Base-by-base conservation (phyloP, 805 yeast genomes). In the Metschnikowia sp. region DNA sequence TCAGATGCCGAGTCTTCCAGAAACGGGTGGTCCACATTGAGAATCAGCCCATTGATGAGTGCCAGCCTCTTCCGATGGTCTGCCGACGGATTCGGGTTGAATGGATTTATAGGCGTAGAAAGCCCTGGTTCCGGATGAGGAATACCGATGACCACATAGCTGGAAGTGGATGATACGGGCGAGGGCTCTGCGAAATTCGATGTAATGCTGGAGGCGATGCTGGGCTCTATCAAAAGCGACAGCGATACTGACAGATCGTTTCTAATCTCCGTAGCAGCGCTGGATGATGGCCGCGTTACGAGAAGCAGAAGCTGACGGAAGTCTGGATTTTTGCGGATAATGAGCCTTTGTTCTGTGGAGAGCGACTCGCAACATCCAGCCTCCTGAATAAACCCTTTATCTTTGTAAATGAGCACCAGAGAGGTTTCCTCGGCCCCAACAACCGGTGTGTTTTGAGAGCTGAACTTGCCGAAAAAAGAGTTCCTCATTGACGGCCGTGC, bases 31-130 rank as follows among this genome's bases (percentile, higher is more conserved):
- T 92, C 97, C 38, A 91, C 63, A 61, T 91, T 90, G 42, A 91
- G 61, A 5, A 94, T 81, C 0, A 97, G 97, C 0, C 97, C 97
- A 40, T 76, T 78, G 13, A 83, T 67, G 32, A 90, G 66, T 0
- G 97, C 96, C 10, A 83, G 80, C 43, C 88, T 75, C 59, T 90
- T 91, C 29, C 96, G 72, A 49, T 78, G 83, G 60, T 91, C 97
- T 3, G 82, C 75, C 1, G 82, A 56, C 1, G 77, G 76, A 47
- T 68, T 65, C 4, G 69, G 61, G 47, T 61, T 68, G 57, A 69
- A 70, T 3, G 74, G 74, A 42, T 68, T 70, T 37, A 69, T 66
- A 3, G 75, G 74, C 15, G 49, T 56, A 10, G 53, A 51, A 31
- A 70, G 56, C 26, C 56, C 60, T 2, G 66, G 59, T 48, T 72